These are phyloP conservation scores for Lentinus tigrinus DNA, from an alignment of 768 basidiomycete genomes.

Conservation along the genomic window DNA sequence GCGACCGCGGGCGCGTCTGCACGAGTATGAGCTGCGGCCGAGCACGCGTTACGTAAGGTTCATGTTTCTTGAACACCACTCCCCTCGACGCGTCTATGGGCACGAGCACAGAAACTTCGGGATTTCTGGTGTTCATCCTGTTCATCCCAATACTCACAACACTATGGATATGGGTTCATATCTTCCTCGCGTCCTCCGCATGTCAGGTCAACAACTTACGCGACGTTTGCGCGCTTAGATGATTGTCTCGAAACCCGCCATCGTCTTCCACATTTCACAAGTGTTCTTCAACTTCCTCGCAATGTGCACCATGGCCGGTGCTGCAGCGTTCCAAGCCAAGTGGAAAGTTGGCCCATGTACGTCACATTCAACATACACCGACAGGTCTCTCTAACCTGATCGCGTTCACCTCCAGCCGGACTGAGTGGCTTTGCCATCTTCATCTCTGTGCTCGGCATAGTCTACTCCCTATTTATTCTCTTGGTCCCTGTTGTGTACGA, in stretches of 20 bases:
- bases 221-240: constrained; percentile 47
- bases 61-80: constrained; percentile 34
- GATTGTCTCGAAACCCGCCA: constrained; percentile 83
- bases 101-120: constrained; percentile 35
- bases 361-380: constrained; percentile 31
- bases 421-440: constrained; percentile 86
- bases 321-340: constrained; percentile 85
- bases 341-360: constrained; percentile 84
- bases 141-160: constrained; percentile 65
- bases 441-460: constrained; percentile 67
- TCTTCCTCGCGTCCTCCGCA: constrained; percentile 7
- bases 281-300: constrained; percentile 92
- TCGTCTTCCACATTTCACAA: constrained; percentile 74
- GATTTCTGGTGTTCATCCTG: constrained; percentile 58
- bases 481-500: constrained; percentile 78
- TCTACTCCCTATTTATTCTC: constrained; percentile 73
- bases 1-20: constrained; percentile 4
- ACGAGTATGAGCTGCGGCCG: background rate
- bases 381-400: background rate
- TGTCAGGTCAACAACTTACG: constrained; percentile 18
- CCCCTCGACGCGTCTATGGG: constrained; percentile 23
- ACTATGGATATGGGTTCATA: constrained; percentile 66
- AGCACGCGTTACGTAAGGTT: constrained; percentile 47
- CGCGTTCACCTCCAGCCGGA: constrained; percentile 56
- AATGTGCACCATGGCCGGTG: constrained; percentile 88